Evolutionary conservation across 75 land plant species (phyloP).

Genomic region (Picea sitchensis): DNA sequence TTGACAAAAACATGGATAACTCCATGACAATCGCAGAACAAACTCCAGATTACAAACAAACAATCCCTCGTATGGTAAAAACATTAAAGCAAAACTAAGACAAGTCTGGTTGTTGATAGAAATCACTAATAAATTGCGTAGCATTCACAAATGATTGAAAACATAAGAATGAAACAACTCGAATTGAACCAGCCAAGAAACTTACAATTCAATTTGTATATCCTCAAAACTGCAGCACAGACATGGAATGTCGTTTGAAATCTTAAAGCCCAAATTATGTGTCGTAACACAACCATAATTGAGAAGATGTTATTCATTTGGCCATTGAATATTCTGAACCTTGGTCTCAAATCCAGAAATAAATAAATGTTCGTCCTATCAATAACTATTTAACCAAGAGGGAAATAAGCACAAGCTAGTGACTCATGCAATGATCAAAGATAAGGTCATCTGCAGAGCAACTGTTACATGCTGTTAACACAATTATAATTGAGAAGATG

Average conservation of each 20-base stretch:
- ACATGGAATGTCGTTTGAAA: background rate
- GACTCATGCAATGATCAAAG: slow-evolving; percentile 12
- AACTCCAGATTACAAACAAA: too few species aligned
- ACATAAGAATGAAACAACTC: background rate
- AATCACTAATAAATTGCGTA: background rate
- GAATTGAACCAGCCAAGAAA: background rate
- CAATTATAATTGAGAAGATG: slow-evolving; percentile 8
- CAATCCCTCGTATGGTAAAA: too few species aligned
- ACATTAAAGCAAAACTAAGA: background rate
- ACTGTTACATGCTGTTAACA: too few species aligned
- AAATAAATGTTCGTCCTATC: slow-evolving; percentile 1
- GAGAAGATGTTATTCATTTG: background rate
- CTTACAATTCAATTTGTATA: background rate
- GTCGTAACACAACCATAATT: background rate
- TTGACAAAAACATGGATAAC: too few species aligned
- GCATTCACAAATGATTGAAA: background rate
- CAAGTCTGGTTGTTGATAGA: background rate
- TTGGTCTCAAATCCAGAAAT: background rate
- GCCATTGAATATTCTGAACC: slow-evolving; percentile 12
- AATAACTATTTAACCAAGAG: slow-evolving; percentile 6
- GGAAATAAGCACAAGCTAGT: background rate
- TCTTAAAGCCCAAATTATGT: background rate
- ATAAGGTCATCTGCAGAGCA: slow-evolving; percentile 11
- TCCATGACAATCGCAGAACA: too few species aligned
- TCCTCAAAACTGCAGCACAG: background rate